Percentiles rank a stretch among this genome's conserved stretches.
Evolutionary conservation across 2,329 filamentous ascomycete species (phyloP).

Genomic region (Penicillium digitatum): DNA sequence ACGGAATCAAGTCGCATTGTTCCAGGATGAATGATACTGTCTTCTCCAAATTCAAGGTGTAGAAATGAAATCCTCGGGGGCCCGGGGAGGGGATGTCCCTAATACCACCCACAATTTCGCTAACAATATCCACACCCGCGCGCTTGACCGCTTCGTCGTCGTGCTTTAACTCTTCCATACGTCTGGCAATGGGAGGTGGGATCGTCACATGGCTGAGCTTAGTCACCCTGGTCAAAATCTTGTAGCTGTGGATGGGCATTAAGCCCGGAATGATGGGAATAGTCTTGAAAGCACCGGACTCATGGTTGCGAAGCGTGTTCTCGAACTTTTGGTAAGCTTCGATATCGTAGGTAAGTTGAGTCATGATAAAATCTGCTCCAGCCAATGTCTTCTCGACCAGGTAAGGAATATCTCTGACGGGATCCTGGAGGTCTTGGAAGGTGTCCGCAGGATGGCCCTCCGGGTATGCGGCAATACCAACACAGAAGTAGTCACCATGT

Average conservation of each 20-base stretch:
- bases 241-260: slow-evolving; percentile 97
- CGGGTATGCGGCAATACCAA: slow-evolving; percentile 91
- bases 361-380: slow-evolving; percentile 97
- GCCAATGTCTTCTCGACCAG: slow-evolving; percentile 86
- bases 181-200: slow-evolving; percentile 64
- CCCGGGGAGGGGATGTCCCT: slow-evolving; percentile 59
- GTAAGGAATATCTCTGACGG: slow-evolving; percentile 70
- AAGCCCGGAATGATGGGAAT: slow-evolving; percentile 90
- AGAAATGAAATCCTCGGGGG: slow-evolving; percentile 88
- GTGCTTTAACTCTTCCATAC: slow-evolving; percentile 49
- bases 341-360: slow-evolving; percentile 92
- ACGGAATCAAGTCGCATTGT: slow-evolving; percentile 74
- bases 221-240: slow-evolving; percentile 88
- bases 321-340: slow-evolving; percentile 80
- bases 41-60: slow-evolving; percentile 94
- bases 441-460: slow-evolving; percentile 92
- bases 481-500: slow-evolving; percentile 91
- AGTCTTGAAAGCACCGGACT: slow-evolving; percentile 77
- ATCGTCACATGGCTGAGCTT: slow-evolving; percentile 89
- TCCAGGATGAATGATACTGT: slow-evolving; percentile 91
- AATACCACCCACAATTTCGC: slow-evolving; percentile 76
- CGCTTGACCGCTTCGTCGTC: slow-evolving; percentile 49
- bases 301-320: slow-evolving; percentile 68
- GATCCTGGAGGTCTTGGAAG: slow-evolving; percentile 71
- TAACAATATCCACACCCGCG: slow-evolving; percentile 60